Base-by-base conservation (phyloP, 331 rosid genomes). In the Ulmus americana region DNA sequence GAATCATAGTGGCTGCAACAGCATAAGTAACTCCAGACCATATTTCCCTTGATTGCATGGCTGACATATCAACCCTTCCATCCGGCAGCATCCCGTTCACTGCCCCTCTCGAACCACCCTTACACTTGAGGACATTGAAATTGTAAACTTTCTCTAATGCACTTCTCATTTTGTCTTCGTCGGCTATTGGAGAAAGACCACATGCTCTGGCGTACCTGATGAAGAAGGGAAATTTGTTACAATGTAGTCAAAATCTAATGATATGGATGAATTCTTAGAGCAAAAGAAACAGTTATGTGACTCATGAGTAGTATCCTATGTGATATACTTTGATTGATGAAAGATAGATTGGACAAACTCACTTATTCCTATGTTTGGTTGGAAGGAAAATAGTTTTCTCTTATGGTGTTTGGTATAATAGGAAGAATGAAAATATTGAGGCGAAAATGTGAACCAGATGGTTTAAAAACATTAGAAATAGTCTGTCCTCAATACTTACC, bases 1-100 rank as follows among this genome's bases (percentile, higher is more conserved):
- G 91, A 74, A 89, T 84, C 96, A 89, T 86, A 55, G 90, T 69
- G 63, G 95, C 96, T 62, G 96, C 96, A 63, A 86, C 67, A 14
- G 82, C 83, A 59, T 89, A 89, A 35, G 96, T 89, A 15, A 86
- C 95, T 57, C 96, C 96, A 9, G 96, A 70, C 96, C 96, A 89
- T 78, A 89, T 82, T 81, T 89, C 96, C 71, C 83, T 79, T 10
- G 95, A 86, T 65, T 89, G 95, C 96, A 89, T 79, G 0, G 87
- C 69, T 5, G 96, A 65, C 74, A 73, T 71, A 72, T 86, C 96
- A 63, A 86, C 87, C 45, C 59, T 77, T 63, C 96, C 96, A 71
- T 89, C 77, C 42, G 96, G 88, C 20, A 86, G 64, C 96, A 89
- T 89, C 67, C 96, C 96, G 63, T 89, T 89, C 58, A 89, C 87